These are phyloP conservation scores for Tulasnella sp. DNA, from an alignment of 768 basidiomycete species.

Conservation along the genomic window DNA sequence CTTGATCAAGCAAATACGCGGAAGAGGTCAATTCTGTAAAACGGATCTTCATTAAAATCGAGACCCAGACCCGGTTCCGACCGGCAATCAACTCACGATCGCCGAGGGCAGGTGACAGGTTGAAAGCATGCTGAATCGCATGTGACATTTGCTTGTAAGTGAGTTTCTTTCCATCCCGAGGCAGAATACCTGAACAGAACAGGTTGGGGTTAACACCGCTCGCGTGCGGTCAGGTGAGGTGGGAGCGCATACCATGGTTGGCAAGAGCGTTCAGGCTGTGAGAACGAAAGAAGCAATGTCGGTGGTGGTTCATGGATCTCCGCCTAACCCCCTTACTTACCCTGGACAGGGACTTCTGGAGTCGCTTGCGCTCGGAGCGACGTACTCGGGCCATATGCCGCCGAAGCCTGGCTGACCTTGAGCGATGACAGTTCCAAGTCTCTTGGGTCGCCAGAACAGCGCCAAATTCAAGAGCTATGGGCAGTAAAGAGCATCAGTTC, in stretches of 20 bases:
- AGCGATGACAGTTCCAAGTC: slow-evolving; percentile 15
- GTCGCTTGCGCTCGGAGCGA: slow-evolving; percentile 53
- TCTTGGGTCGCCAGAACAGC: slow-evolving; percentile 1
- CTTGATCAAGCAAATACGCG: slow-evolving; percentile 24
- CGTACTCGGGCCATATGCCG: slow-evolving; percentile 46
- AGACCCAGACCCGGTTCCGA: neutral
- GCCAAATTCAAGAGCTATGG: slow-evolving; percentile 3
- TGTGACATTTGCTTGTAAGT: slow-evolving; percentile 48
- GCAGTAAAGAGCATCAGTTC: neutral
- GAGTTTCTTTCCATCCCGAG: slow-evolving; percentile 66
- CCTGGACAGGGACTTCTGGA: slow-evolving; percentile 72
- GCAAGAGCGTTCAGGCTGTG: slow-evolving; percentile 64
- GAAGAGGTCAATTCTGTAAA: slow-evolving; percentile 15
- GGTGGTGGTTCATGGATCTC: neutral
- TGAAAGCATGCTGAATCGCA: slow-evolving; percentile 26
- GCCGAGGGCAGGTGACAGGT: slow-evolving; percentile 28
- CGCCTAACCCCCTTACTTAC: neutral
- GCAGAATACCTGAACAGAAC: slow-evolving; percentile 38
- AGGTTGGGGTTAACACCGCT: neutral
- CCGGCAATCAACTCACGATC: slow-evolving; percentile 3
- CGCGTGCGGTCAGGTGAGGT: neutral
- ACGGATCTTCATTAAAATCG: neutral
- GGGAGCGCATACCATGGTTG: slow-evolving; percentile 52
- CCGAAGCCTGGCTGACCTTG: slow-evolving; percentile 16
- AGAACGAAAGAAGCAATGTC: neutral